phyloP scores from a whole-genome alignment of 441 rosid species.

The Erysimum pusillum region DNA sequence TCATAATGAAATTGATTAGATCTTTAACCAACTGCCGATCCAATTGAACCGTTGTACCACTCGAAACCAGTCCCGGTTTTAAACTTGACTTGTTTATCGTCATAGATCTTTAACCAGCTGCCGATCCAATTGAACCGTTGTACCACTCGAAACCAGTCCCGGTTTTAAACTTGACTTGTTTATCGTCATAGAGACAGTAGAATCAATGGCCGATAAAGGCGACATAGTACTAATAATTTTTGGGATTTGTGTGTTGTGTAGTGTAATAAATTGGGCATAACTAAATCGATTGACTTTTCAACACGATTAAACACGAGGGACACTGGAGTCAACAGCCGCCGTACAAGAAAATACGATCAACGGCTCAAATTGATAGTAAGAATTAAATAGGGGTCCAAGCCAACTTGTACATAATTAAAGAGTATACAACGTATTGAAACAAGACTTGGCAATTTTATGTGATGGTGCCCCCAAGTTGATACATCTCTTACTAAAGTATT shows the following conservation, averaged over 20 bases:
- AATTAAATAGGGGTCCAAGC: not conserved
- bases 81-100: too few species aligned
- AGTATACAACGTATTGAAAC: constrained; percentile 20
- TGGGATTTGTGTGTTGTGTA: not conserved
- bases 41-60: too few species aligned
- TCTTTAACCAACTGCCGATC: too few species aligned
- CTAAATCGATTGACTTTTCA: not conserved
- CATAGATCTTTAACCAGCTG: not conserved
- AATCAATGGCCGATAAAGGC: not conserved
- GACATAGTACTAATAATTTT: not conserved
- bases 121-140: not conserved
- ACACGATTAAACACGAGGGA: not conserved
- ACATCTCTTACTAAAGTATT: constrained; percentile 3
- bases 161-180: not conserved
- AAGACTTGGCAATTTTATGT: constrained; percentile 4
- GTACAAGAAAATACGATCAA: constrained; percentile 12
- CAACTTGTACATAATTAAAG: not conserved
- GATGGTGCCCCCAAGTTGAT: constrained; percentile 5
- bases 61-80: too few species aligned
- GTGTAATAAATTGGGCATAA: not conserved
- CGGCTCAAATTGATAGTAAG: constrained; percentile 9
- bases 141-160: not conserved
- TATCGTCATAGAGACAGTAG: not conserved
- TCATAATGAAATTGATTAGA: too few species aligned
- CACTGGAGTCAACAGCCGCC: constrained; percentile 15